Conservation (phyloP, 1,139 yeast species). For the Lodderomyces parapsilosis region DNA sequence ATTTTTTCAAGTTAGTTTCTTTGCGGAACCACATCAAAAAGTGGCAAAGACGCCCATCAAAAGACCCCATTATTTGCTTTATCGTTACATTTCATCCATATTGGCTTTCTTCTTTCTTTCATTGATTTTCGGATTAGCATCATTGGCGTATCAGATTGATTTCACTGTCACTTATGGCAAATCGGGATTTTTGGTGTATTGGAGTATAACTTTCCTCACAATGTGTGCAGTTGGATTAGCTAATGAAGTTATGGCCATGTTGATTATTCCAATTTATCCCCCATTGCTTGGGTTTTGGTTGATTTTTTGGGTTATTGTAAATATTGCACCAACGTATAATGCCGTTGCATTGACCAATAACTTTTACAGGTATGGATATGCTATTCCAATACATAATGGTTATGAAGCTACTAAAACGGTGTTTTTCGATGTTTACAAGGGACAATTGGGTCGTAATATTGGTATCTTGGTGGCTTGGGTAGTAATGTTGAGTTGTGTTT, state of each 20-base stretch:
- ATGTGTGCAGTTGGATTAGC: slow-evolving; percentile 45
- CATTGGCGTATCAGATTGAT: slow-evolving; percentile 45
- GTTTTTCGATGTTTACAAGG: slow-evolving; percentile 36
- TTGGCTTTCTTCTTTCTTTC: slow-evolving; percentile 35
- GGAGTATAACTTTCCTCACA: slow-evolving; percentile 43
- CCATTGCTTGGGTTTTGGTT: slow-evolving; percentile 46
- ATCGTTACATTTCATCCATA: slow-evolving; percentile 30
- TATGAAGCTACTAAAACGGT: slow-evolving; percentile 38
- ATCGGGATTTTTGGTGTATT: slow-evolving; percentile 43
- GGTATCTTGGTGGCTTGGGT: slow-evolving; percentile 38
- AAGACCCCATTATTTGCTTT: slow-evolving; percentile 27
- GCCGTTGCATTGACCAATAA: slow-evolving; percentile 35
- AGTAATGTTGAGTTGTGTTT: slow-evolving; percentile 23
- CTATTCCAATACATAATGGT: slow-evolving; percentile 38
- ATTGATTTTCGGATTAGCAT: slow-evolving; percentile 38
- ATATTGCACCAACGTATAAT: slow-evolving; percentile 38
- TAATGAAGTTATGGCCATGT: slow-evolving; percentile 40
- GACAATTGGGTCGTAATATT: slow-evolving; percentile 36
- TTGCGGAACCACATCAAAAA: slow-evolving; percentile 50
- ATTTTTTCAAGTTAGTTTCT: slow-evolving; percentile 40
- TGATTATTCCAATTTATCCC: slow-evolving; percentile 30
- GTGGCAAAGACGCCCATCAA: slow-evolving; percentile 37
- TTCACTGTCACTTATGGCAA: slow-evolving; percentile 38
- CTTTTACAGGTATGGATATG: slow-evolving; percentile 39
- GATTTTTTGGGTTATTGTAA: slow-evolving; percentile 39